Percentiles rank a stretch among this genome's conserved stretches.
These are phyloP conservation scores for Citrus cavaleriei DNA, from an alignment of 345 rosid species.

Conservation along the genomic window DNA sequence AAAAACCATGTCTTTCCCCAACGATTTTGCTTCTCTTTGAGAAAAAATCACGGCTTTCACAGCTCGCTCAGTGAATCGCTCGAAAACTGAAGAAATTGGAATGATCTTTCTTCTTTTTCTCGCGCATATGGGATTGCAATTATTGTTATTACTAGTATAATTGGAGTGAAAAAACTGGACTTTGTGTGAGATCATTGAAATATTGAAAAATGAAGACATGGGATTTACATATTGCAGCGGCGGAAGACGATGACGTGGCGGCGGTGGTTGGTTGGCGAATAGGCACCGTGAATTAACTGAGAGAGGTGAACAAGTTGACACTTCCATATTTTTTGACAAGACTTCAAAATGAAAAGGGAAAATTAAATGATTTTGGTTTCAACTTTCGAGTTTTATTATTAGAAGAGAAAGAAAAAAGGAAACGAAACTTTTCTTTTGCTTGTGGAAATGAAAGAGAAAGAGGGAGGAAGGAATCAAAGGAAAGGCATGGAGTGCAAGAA, in stretches of 20 bases:
- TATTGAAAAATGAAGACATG: slow-evolving; percentile 46
- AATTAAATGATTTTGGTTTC: not conserved
- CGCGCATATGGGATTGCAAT: not conserved
- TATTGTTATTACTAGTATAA: not conserved
- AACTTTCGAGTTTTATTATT: not conserved
- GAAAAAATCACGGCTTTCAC: slow-evolving; percentile 77
- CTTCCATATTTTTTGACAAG: slow-evolving; percentile 36
- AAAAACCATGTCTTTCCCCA: slow-evolving; percentile 83
- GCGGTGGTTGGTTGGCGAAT: slow-evolving; percentile 2
- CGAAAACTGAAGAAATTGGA: slow-evolving; percentile 70
- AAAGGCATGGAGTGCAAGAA: slow-evolving; percentile 19
- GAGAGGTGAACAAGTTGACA: slow-evolving; percentile 51
- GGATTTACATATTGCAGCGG: slow-evolving; percentile 25
- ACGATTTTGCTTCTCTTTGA: slow-evolving; percentile 69
- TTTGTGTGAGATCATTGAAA: slow-evolving; percentile 40
- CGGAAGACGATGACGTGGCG: slow-evolving; percentile 14
- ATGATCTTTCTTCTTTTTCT: slow-evolving; percentile 37
- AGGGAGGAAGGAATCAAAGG: slow-evolving; percentile 33
- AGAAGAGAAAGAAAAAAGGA: not conserved
- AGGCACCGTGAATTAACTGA: slow-evolving; percentile 47
- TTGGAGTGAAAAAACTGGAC: slow-evolving; percentile 19
- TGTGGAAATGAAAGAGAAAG: slow-evolving; percentile 4
- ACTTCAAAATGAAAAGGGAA: not conserved
- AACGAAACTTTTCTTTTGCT: slow-evolving; percentile 9
- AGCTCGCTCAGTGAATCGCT: slow-evolving; percentile 84